Evolutionary conservation across 1,139 yeast genomes (phyloP).

Genomic region (Geotrichum candidum): DNA sequence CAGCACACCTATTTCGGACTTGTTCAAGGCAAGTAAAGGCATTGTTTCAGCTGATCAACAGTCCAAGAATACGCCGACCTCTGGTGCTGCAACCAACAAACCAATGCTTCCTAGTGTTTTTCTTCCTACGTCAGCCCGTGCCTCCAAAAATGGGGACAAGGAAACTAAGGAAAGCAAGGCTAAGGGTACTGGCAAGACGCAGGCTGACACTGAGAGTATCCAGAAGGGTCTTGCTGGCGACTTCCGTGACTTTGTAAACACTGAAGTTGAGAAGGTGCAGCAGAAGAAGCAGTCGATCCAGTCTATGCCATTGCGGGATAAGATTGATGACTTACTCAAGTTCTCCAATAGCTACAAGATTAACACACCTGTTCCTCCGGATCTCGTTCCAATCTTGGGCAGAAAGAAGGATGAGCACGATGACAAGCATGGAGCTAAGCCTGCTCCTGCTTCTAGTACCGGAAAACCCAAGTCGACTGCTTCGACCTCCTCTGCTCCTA

Average conservation of each 20-base stretch:
- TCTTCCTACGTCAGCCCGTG: slow-evolving; percentile 12
- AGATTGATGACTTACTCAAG: slow-evolving; percentile 66
- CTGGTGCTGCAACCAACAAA: slow-evolving; percentile 6
- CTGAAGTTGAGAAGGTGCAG: slow-evolving; percentile 31
- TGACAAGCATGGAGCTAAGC: neutral
- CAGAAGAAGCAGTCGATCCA: slow-evolving; percentile 30
- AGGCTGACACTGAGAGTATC: slow-evolving; percentile 19
- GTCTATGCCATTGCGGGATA: slow-evolving; percentile 43
- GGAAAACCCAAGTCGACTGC: slow-evolving; percentile 10
- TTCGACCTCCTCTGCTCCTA: slow-evolving; percentile 12
- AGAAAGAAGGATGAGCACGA: slow-evolving; percentile 46
- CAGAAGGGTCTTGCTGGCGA: slow-evolving; percentile 34
- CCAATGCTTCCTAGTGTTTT: slow-evolving; percentile 19
- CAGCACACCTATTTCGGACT: slow-evolving; percentile 17
- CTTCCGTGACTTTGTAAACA: slow-evolving; percentile 35
- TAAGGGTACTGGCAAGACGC: slow-evolving; percentile 8
- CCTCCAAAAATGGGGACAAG: slow-evolving; percentile 8
- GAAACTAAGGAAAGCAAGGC: slow-evolving; percentile 4
- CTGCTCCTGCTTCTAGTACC: slow-evolving; percentile 12
- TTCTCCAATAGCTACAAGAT: slow-evolving; percentile 80
- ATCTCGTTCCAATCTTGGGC: slow-evolving; percentile 66
- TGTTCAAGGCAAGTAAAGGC: slow-evolving; percentile 16
- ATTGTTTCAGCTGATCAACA: slow-evolving; percentile 13
- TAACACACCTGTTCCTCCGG: slow-evolving; percentile 51
- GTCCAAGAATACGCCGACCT: slow-evolving; percentile 6